These are phyloP conservation scores for Chlamydomonas incerta DNA, from an alignment of 139 green algal species.

Conservation along the genomic window DNA sequence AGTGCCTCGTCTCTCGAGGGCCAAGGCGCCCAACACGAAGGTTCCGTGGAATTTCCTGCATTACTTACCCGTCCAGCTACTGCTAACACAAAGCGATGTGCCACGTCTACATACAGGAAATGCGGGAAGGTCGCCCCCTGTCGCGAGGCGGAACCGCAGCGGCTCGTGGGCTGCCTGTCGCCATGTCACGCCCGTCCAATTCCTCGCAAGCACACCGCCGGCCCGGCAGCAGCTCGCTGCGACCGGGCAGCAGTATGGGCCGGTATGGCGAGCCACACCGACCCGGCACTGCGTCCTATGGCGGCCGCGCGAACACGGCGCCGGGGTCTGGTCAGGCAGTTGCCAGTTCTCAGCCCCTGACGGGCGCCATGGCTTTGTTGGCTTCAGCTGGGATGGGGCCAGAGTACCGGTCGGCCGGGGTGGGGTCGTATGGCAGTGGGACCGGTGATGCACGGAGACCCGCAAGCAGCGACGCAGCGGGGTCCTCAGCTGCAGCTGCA, in stretches of 20 bases:
- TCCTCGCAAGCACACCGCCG: not conserved
- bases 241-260: not conserved
- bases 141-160: slow-evolving; percentile 2
- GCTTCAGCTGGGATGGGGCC: not conserved
- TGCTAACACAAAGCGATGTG: too few relatives aligned
- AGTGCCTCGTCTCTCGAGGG: too few relatives aligned
- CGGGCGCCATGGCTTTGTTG: not conserved
- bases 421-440: not conserved
- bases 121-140: slow-evolving; percentile 8
- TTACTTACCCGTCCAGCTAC: too few relatives aligned
- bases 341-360: not conserved
- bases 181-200: not conserved
- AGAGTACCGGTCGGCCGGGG: not conserved
- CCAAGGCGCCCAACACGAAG: too few relatives aligned
- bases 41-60: too few relatives aligned
- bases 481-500: not conserved
- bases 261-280: too few relatives aligned
- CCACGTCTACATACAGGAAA: too few relatives aligned
- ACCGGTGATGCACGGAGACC: not conserved
- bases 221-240: not conserved
- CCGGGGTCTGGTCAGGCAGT: not conserved
- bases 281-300: too few relatives aligned
- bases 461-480: not conserved
- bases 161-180: not conserved
- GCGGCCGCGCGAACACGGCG: not conserved